Evolutionary conservation across 2,329 filamentous ascomycete species (phyloP), one percentile per base, ranked within the genome.

Genomic region (Venturia effusa): DNA sequence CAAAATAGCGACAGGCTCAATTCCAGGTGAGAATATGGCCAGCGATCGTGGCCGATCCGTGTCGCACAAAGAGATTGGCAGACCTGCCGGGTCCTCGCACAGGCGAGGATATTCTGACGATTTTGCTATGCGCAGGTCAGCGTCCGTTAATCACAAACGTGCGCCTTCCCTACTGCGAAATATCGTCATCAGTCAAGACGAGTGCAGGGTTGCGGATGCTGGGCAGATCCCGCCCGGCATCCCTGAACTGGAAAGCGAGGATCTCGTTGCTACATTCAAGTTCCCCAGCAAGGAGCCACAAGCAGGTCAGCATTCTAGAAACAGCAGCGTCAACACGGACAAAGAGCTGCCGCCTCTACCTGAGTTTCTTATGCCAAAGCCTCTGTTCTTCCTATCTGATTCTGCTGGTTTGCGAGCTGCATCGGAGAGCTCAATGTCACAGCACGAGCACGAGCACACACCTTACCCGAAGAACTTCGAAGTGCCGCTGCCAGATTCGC

Each of bases 301-400:
- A 22, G n/a, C 51, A n/a, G 7, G 7, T 11, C 30, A 34, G 13
- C 51, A 57, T 13, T 57, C 51, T 3, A 57, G 51, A n/a, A 57
- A 57, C 51, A 40, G 37, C 59, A 60, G 37, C 15, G 19, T 55
- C 39, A 30, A 59, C n/a, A 22, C 27, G 15, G 40, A 65, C 32
- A 64, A 65, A 27, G 61, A 64, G 3, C 51, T 64, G 19, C 64
- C 63, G 15, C n/a, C 51, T 2, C 64, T 64, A 40, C 63, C 64
- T 2, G 8, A 51, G 3, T 65, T 45, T 39, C 63, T 66, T n/a
- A 24, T 64, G 17, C 63, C 64, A 15, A 17, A 65, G 34, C 64
- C 63, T 17, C 57, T 61, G 10, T 64, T 59, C n/a, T 32, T 17
- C 43, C 22, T 48, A 34, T 37, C 40, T 11, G 61, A 62, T 24